Evolutionary conservation across 768 basidiomycete genomes (phyloP), one percentile per base, ranked within the genome.

Genomic region (Russula virescens): DNA sequence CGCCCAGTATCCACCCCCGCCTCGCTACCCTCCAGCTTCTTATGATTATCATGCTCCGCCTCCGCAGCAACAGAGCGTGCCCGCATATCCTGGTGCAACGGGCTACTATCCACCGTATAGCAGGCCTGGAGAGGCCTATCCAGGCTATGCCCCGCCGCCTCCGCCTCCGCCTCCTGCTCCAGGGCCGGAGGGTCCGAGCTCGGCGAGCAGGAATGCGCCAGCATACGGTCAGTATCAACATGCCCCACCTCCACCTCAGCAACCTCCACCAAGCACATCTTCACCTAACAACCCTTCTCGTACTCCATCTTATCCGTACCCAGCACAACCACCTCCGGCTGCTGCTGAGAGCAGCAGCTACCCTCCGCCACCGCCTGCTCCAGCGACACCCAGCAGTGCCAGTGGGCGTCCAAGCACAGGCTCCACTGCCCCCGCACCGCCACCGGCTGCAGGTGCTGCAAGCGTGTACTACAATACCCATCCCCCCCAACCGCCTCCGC

Each of bases 21-120:
- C 61, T 11, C 59, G 66, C 26, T 65, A 67, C 25, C 23, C 66
- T 18, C 51, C 66, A 2, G 14, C 50, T 34, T 38, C 16, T 21
- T 61, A 67, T 19, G 63, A 65, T 9, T 55, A 63, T 5, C 65
- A 67, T 56, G 35, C 34, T 9, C 63, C 63, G 1, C 66, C 66
- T 45, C 62, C 62, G 34, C 64, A 65, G 26, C 65, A 63, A 51
- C 65, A 66, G 35, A 46, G 54, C 23, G 54, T 64, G 2, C 57
- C 58, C 8, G 26, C 58, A 9, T 59, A 60, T 26, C 59, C 57
- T 25, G 21, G 43, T 16, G 55, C 62, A 10, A 42, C 56, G 19
- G 56, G 49, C 1, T 64, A 64, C 43, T 66, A 63, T 38, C 16
- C 56, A 9, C 57, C 52, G 35, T 66, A 66, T 11, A 38, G 47